Conservation (phyloP, 768 basidiomycete species). For the Naganishia kalamii region DNA sequence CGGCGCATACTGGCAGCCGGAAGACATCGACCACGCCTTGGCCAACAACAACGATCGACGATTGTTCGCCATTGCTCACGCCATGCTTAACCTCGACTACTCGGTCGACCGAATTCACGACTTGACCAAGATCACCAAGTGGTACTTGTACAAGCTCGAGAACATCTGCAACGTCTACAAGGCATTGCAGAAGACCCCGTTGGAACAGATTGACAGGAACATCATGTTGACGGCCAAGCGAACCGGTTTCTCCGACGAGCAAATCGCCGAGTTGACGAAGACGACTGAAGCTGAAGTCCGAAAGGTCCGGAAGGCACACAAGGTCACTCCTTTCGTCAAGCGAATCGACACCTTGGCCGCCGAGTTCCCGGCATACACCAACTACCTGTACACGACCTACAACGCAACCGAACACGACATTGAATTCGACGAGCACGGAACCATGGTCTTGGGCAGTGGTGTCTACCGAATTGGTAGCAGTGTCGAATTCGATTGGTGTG, state of each 20-base stretch:
- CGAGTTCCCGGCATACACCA: conserved; percentile 96
- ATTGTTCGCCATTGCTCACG: conserved; percentile 92
- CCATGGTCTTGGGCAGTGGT: conserved; percentile 97
- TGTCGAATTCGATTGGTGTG: conserved; percentile 99
- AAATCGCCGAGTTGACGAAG: conserved; percentile 75
- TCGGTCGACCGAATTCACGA: conserved; percentile 84
- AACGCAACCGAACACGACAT: conserved; percentile 94
- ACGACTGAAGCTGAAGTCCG: conserved; percentile 73
- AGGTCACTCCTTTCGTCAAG: conserved; percentile 94
- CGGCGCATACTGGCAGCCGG: conserved; percentile 82
- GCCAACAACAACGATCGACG: conserved; percentile 87
- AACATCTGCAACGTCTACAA: conserved; percentile 90
- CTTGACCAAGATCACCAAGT: conserved; percentile 97
- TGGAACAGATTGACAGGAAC: conserved; percentile 64
- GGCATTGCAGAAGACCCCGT: conserved; percentile 61
- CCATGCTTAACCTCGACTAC: conserved; percentile 90
- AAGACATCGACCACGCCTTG: conserved; percentile 75
- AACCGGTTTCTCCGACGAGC: conserved; percentile 90
- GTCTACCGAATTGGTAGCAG: conserved; percentile 97
- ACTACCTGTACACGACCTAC: conserved; percentile 99
- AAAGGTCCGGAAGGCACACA: conserved; percentile 72
- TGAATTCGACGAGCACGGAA: conserved; percentile 89
- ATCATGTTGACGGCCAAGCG: conserved; percentile 81
- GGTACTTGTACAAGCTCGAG: conserved; percentile 98
- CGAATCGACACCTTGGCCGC: conserved; percentile 98